Evolutionary conservation across 2,329 filamentous ascomycete species (phyloP), one percentile per base, ranked within the genome.

Genomic region (Apiospora phragmitis): DNA sequence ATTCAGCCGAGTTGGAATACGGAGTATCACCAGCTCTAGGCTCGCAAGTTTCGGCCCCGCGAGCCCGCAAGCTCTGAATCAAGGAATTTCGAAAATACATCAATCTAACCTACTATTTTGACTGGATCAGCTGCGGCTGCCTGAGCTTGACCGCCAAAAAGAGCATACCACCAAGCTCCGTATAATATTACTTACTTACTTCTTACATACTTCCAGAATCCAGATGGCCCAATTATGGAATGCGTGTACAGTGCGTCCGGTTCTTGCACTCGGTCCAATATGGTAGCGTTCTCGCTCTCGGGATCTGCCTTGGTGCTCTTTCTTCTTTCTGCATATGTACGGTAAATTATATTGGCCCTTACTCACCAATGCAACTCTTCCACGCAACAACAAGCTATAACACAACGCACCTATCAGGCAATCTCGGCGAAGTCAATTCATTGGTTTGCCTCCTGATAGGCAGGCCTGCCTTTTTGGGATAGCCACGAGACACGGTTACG

Each of bases 91-190:
- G 2, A 59, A 55, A 55, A 55, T 32, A 21, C 51, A 35, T 59
- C 16, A 21, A 32, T 59, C 29, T 11, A 59, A n/a, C n/a, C 35
- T 21, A 59, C 51, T n/a, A n/a, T 32, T 59, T 35, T 35, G 51
- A 35, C 29, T 59, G 51, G 51, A 62, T 62, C 55, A 62, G 55
- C 29, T 62, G 55, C 21, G 55, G n/a, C 51, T 59, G 55, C 29
- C 55, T 62, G 18, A 21, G 55, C 55, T 62, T 62, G 55, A 62
- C 55, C 55, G 55, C 55, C 55, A 38, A 62, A 62, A 62, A 38
- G 29, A 5, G 55, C 55, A 62, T n/a, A 38, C 14, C 29, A 38
- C 38, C 55, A 62, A 62, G 18, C 55, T 62, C 55, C 55, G 32
- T 62, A 32, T 62, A 38, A 38, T 38, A 6, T 14, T n/a, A 38